Evolutionary conservation across 352 stramenopile genomes (phyloP), one percentile per base, ranked within the genome.

Genomic region (Globisporangium paddicum): DNA sequence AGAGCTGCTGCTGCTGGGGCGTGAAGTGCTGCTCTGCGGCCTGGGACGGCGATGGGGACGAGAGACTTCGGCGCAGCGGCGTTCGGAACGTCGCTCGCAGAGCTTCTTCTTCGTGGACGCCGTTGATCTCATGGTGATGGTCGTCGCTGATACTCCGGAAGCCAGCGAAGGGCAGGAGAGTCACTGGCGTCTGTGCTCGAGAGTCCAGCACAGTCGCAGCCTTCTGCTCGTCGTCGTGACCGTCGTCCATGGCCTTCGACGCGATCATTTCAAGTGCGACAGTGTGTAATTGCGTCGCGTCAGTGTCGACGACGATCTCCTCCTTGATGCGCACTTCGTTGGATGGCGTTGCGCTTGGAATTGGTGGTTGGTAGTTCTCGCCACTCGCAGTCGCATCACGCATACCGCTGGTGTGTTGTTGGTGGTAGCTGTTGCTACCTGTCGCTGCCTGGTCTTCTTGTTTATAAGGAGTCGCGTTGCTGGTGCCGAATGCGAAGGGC

Each of bases 401-500:
- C 38, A 14, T 28, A 7, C 21, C 41, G 38, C 6, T 25, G 32
- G 5, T 48, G 50, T 34, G 35, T 19, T 32, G 46, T 34, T 56
- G 34, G 25, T 54, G 8, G 35, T 21, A 54, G 28, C 46, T 23
- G 46, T 52, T 16, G 25, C 46, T 21, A 18, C 23, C 14, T 28
- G 11, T 10, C 28, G 28, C 11, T n/a, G 28, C 10, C 19, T 32
- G 19, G 2, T 28, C 30, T 42, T 60, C 58, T 14, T 66, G 34
- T 19, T 25, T 60, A 34, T 56, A 59, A 47, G 47, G 52, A 21
- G 9, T 19, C 50, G 52, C 54, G 25, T 28, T 59, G 50, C 5
- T 34, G 41, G 3, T 48, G 48, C 54, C 62, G 38, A 90, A 87
- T 11, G 62, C 66, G 55, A 93, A 93, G 37, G 65, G 61, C 37